Conservation (phyloP, 2,329 filamentous ascomycete genomes). For the Zymoseptoria ardabiliae region DNA sequence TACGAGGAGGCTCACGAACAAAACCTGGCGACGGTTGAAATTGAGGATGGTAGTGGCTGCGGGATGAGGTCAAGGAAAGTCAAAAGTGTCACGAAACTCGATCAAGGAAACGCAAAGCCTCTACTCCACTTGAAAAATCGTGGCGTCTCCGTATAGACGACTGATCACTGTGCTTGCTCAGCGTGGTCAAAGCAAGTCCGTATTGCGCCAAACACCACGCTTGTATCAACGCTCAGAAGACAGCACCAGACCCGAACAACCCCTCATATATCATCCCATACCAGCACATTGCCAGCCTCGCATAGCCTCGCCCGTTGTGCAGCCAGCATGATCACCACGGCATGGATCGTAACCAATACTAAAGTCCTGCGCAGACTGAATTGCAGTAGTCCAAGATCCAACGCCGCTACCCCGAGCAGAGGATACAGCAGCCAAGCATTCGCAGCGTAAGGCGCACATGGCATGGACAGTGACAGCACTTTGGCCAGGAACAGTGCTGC, state of each 20-base stretch:
- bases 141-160: background rate
- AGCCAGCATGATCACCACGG: conserved; percentile 36
- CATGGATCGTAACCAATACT: conserved; percentile 41
- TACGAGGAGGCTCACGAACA: background rate
- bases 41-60: background rate
- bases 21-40: background rate
- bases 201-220: background rate
- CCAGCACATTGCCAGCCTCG: conserved; percentile 10
- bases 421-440: conserved; percentile 58
- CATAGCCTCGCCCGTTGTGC: conserved; percentile 13
- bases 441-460: conserved; percentile 67
- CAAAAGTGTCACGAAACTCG: background rate
- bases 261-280: conserved; percentile 14
- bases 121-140: background rate
- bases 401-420: conserved; percentile 58
- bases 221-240: background rate
- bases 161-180: background rate
- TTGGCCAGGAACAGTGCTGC: conserved; percentile 62
- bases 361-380: conserved; percentile 34
- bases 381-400: conserved; percentile 47
- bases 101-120: background rate
- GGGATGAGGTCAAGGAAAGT: background rate
- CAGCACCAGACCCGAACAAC: background rate
- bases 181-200: background rate
- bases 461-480: conserved; percentile 54